Conservation (phyloP, 108 stramenopile species). For the Fistulifera solaris region DNA sequence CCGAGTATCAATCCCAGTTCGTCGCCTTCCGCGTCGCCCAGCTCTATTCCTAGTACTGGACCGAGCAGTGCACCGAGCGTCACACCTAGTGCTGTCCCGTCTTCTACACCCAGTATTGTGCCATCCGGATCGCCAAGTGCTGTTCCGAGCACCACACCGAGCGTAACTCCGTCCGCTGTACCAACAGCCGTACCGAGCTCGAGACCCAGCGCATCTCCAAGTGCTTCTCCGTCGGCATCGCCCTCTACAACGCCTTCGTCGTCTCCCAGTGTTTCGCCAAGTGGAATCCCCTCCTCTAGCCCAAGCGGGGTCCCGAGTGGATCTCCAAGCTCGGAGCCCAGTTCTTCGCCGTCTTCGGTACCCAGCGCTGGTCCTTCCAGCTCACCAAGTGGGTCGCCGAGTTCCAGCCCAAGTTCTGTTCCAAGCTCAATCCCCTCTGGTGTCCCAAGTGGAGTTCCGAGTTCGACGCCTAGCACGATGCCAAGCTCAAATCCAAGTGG, state of each 20-base stretch:
- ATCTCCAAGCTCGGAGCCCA: not conserved
- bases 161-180: not conserved
- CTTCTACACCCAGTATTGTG: not conserved
- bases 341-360: not conserved
- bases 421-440: not conserved
- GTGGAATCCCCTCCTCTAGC: not conserved
- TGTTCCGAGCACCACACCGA: not conserved
- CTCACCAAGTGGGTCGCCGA: slow-evolving; percentile 3
- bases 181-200: not conserved
- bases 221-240: not conserved
- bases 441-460: not conserved
- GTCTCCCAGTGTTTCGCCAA: not conserved
- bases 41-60: not conserved
- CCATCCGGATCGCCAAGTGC: not conserved
- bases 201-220: not conserved
- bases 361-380: slow-evolving; percentile 1
- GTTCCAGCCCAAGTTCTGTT: slow-evolving; percentile 1
- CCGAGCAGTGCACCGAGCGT: not conserved
- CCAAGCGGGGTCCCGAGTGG: not conserved
- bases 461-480: not conserved
- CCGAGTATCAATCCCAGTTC: not conserved
- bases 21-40: not conserved
- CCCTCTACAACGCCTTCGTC: not conserved
- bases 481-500: not conserved
- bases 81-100: not conserved